A percentile compares a stretch with the other conserved stretches of the same genome.
These are phyloP conservation scores for Patellaria atrata DNA, from an alignment of 495 filamentous ascomycete species.

Conservation along the genomic window DNA sequence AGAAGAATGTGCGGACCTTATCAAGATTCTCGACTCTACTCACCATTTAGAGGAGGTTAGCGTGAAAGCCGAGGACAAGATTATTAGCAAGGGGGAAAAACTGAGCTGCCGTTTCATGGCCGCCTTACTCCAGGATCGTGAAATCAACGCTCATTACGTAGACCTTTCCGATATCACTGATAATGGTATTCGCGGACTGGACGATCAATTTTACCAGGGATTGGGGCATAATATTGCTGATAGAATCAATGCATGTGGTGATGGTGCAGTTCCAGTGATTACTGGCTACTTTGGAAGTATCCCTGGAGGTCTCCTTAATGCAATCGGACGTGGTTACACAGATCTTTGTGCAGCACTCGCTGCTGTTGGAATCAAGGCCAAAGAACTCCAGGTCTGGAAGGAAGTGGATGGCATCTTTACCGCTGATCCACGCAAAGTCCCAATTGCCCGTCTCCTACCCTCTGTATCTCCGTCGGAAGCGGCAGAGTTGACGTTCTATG, in stretches of 20 bases:
- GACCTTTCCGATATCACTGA: conserved; percentile 67
- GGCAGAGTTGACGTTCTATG: conserved; percentile 41
- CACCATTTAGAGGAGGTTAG: conserved; percentile 52
- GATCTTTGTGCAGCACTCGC: conserved; percentile 39
- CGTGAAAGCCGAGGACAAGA: conserved; percentile 68
- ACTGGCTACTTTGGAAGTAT: conserved; percentile 37
- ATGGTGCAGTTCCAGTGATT: conserved; percentile 30
- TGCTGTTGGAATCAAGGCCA: conserved; percentile 33
- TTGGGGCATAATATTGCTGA: conserved; percentile 49
- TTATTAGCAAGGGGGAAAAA: conserved; percentile 89
- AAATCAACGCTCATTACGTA: conserved; percentile 71
- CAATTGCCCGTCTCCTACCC: conserved; percentile 33
- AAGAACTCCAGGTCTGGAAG: conserved; percentile 41
- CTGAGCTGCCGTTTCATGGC: conserved; percentile 81
- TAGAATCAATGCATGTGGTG: conserved; percentile 53
- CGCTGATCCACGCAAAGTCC: conserved; percentile 40
- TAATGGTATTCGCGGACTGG: conserved; percentile 45
- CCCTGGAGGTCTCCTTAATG: conserved; percentile 32
- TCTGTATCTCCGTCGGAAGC: conserved; percentile 39
- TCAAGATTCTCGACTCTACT: conserved; percentile 44
- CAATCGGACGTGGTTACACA: conserved; percentile 38
- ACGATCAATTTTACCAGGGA: conserved; percentile 65
- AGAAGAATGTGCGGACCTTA: conserved; percentile 52
- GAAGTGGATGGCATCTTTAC: conserved; percentile 45
- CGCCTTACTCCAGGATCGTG: conserved; percentile 58